Base-by-base conservation (phyloP, 768 basidiomycete species). In the Naganishia vaughanmartiniae region DNA sequence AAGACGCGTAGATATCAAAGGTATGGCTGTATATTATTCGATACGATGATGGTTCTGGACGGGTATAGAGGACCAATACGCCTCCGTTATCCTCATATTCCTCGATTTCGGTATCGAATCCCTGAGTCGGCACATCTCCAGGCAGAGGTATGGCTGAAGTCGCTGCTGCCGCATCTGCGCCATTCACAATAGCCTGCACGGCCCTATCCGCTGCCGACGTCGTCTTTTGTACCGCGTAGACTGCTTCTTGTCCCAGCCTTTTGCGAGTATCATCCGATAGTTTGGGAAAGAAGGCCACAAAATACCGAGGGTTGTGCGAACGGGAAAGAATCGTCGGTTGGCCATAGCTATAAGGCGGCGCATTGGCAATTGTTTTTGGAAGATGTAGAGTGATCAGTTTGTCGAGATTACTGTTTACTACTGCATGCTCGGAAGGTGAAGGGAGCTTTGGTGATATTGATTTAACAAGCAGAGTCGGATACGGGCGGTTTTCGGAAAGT, bases 241-340 rank as follows among this genome's bases (percentile, higher is more conserved):
- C 24, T 11, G 67, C 67, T 17, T 42, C 36, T 45, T 68, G 67
- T 7, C 36, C 19, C 1, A 68, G 36, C n/a, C 55, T 46, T 42
- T 33, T 46, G 9, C 54, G 36, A 1, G 55, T 54, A 14, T 39
- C 55, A 31, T 68, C 54, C 33, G 67, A 42, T 19, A 68, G 36
- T 42, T 54, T 56, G 21, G 54, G 67, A 36, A 54, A 68, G 67
- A 68, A 68, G 30, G 55, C 34, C 21, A 68, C 34, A 45, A 68
- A 68, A 36, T 68, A 68, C 1, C 54, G 42, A 9, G 67, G 54
- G 45, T 68, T 39, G 36, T 68, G 67, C 28, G 67, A 68, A n/a
- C 67, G 67, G 36, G 67, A 68, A 4, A 68, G 45, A 24, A 68
- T 46, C 12, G 67, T 68, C 24, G 67, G 67, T 24, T 56, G 67